Conservation (phyloP, 306 rosid species). For the Prunus kanzakura region DNA sequence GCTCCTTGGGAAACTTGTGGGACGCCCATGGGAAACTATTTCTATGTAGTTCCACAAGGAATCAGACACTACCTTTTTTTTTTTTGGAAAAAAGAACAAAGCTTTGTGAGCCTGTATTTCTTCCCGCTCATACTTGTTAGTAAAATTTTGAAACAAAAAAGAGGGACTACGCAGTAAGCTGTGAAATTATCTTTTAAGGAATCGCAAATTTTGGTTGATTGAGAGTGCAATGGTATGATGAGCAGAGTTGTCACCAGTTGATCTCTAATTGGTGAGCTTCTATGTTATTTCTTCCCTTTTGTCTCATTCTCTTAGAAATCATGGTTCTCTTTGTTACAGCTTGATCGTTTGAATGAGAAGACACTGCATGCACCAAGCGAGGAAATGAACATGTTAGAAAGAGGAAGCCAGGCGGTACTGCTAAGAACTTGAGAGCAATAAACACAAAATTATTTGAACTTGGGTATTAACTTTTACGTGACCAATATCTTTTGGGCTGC, state of each 20-base stretch:
- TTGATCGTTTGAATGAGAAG: constrained; percentile 79
- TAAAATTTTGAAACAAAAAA: background rate
- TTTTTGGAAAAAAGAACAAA: background rate
- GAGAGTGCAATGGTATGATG: background rate
- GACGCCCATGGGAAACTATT: background rate
- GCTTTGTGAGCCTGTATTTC: constrained; percentile 2
- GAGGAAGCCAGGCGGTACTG: constrained; percentile 42
- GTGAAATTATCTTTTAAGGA: background rate
- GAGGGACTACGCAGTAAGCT: background rate
- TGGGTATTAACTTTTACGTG: constrained; percentile 14
- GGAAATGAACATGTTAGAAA: constrained; percentile 23
- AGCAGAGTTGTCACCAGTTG: background rate
- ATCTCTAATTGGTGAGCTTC: background rate
- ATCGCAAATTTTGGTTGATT: background rate
- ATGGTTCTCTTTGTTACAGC: constrained; percentile 43
- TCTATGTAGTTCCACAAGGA: background rate
- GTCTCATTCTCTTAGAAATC: constrained; percentile 31
- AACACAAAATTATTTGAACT: constrained; percentile 17
- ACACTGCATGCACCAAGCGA: constrained; percentile 25
- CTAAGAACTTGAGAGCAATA: constrained; percentile 8
- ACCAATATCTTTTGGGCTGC: constrained; percentile 18
- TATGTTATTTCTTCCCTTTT: background rate
- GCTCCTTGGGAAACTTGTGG: background rate
- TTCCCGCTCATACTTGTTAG: background rate
- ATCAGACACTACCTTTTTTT: background rate